Evolutionary conservation across 805 yeast genomes (phyloP).

Genomic region (Kurtzmaniella fragi): DNA sequence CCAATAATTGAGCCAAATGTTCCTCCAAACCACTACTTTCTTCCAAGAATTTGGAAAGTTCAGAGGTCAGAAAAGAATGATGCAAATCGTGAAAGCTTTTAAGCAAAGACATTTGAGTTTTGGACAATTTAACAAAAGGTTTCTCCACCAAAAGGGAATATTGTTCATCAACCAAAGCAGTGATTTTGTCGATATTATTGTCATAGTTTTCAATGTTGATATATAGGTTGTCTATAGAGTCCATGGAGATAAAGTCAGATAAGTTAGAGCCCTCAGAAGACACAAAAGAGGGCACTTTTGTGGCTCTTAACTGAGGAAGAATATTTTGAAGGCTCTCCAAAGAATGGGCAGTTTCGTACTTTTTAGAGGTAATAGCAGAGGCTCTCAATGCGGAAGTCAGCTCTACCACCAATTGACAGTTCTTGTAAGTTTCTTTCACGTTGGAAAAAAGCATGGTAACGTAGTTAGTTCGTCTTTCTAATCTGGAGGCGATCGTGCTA

Average conservation of each 20-base stretch:
- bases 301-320: constrained; percentile 16
- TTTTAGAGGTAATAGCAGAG: too few relatives aligned
- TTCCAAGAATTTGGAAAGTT: constrained; percentile 13
- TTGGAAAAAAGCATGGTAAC: not conserved
- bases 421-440: too few relatives aligned
- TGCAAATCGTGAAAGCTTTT: constrained; percentile 2
- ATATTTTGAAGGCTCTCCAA: not conserved
- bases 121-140: not conserved
- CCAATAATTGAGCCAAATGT: constrained; percentile 65
- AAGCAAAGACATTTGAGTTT: not conserved
- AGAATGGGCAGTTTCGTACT: too few relatives aligned
- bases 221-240: constrained; percentile 21
- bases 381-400: too few relatives aligned
- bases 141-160: not conserved
- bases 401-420: too few relatives aligned
- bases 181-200: constrained; percentile 13
- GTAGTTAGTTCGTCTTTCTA: not conserved
- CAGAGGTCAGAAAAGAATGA: not conserved
- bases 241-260: constrained; percentile 30
- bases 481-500: not conserved
- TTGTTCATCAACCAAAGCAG: not conserved
- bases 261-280: constrained; percentile 10
- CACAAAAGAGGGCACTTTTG: constrained; percentile 24
- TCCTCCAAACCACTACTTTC: constrained; percentile 52
- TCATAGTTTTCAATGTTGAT: constrained; percentile 22